Evolutionary conservation across 2,329 filamentous ascomycete genomes (phyloP).

Genomic region (Pseudonectria buxi): DNA sequence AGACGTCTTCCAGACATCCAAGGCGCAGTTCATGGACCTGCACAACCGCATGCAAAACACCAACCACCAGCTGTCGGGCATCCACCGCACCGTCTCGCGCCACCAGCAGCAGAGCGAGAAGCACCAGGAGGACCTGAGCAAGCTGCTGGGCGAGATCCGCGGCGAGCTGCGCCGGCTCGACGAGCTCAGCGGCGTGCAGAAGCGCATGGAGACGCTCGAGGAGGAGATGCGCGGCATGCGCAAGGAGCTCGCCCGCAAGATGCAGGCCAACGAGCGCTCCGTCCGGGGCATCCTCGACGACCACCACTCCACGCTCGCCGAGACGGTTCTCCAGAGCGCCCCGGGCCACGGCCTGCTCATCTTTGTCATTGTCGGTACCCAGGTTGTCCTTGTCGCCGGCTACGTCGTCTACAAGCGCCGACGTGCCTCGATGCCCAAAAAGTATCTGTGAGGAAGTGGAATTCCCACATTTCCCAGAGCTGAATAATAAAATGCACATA

Average conservation of each 20-base stretch:
- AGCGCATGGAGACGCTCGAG: slow-evolving; percentile 46
- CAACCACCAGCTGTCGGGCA: slow-evolving; percentile 59
- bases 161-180: slow-evolving; percentile 40
- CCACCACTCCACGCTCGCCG: slow-evolving; percentile 43
- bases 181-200: slow-evolving; percentile 36
- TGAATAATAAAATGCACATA: too few relatives aligned
- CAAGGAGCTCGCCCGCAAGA: slow-evolving; percentile 44
- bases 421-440: slow-evolving; percentile 74
- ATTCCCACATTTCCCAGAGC: too few relatives aligned
- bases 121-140: slow-evolving; percentile 48
- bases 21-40: slow-evolving; percentile 71
- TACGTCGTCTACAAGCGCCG: slow-evolving; percentile 78
- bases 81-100: slow-evolving; percentile 51
- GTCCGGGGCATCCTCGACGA: slow-evolving; percentile 46
- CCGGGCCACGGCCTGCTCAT: slow-evolving; percentile 51
- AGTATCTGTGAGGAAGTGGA: slow-evolving; percentile 78
- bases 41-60: slow-evolving; percentile 74
- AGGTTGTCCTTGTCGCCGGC: slow-evolving; percentile 60
- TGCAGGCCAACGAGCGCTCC: slow-evolving; percentile 43
- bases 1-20: slow-evolving; percentile 41
- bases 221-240: slow-evolving; percentile 53
- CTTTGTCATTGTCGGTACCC: slow-evolving; percentile 65
- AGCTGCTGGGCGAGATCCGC: slow-evolving; percentile 41
- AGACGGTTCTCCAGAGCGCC: slow-evolving; percentile 40
- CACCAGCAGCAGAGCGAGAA: slow-evolving; percentile 46